Evolutionary conservation across 768 basidiomycete species (phyloP), one percentile per base, ranked within the genome.

Genomic region (Suillus spraguei): DNA sequence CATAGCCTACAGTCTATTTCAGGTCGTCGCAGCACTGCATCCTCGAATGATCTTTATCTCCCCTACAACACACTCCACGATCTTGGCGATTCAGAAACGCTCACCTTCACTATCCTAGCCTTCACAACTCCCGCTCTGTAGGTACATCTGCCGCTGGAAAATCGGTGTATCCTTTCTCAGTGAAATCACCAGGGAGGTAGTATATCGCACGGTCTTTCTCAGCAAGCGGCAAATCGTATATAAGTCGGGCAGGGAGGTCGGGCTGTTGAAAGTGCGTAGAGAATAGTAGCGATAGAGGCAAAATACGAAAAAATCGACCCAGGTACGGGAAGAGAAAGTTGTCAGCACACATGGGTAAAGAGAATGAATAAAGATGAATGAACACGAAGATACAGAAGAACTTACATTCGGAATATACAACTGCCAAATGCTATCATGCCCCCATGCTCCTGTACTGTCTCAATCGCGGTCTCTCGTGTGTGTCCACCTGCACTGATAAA

Each of bases 241-340:
- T 49, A 17, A 79, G 68, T 22, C 78, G 71, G 41, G 65, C 66
- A 0, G 76, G 74, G 28, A 79, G 66, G 63, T 79, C 77, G 16
- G 78, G 78, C 77, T 76, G 20, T 56, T 16, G 22, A 10, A 11
- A n/a, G 35, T 2, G n/a, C 22, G 28, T 24, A 50, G 7, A 49
- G 24, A 28, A 2, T 7, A 16, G 9, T 14, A 28, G 47, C 14
- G 22, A 49, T 14, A 16, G 17, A 17, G 7, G 42, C 17, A 9
- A 7, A 42, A 42, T 42, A 42, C 17, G 42, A 42, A 41, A 17
- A 16, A 14, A 41, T 16, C 14, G 39, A 41, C 14, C 24, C 1
- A 28, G 13, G 22, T 2, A 24, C 14, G 8, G 24, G 28, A 4
- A 24, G 17, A 28, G 16, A 28, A 4, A 28, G 14, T 28, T 9